These are phyloP conservation scores for Bipolaris sorokiniana DNA, from an alignment of 2,329 filamentous ascomycete genomes.

Conservation along the genomic window DNA sequence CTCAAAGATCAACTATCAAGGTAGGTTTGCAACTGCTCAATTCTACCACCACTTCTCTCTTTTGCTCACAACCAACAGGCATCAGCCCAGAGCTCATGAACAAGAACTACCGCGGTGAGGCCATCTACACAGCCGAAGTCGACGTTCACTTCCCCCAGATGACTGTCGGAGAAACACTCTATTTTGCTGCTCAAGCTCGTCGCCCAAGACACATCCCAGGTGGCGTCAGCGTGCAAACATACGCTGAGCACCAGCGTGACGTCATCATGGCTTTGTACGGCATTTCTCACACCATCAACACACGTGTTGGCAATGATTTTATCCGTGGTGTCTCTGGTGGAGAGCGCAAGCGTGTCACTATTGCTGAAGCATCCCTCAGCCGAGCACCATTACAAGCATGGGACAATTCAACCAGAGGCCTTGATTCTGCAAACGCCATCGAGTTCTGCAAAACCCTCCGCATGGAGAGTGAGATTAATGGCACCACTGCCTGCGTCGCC, in stretches of 20 bases:
- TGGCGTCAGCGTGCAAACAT: conserved; percentile 61
- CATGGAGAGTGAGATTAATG: conserved; percentile 70
- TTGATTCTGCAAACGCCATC: conserved; percentile 76
- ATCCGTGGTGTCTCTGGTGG: conserved; percentile 76
- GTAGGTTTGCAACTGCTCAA: conserved; percentile 28
- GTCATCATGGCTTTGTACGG: conserved; percentile 66
- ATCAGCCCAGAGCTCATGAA: conserved; percentile 76
- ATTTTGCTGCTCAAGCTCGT: conserved; percentile 75
- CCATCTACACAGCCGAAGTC: conserved; percentile 84
- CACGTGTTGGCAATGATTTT: conserved; percentile 75
- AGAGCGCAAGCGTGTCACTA: conserved; percentile 81
- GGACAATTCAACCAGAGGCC: conserved; percentile 78
- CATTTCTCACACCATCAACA: conserved; percentile 75
- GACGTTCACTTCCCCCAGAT: conserved; percentile 82
- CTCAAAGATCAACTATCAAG: conserved; percentile 81
- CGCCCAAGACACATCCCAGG: conserved; percentile 67
- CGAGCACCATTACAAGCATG: conserved; percentile 70
- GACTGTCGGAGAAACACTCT: conserved; percentile 78
- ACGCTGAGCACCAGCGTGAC: conserved; percentile 69
- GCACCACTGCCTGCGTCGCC: conserved; percentile 70
- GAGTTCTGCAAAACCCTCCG: conserved; percentile 76
- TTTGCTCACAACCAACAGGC: conserved; percentile 49
- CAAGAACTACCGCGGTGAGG: conserved; percentile 78
- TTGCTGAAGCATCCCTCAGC: conserved; percentile 77
- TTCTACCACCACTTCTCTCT: background rate